Conservation (phyloP, 208 protist genomes). For the Crithidia expoeki region DNA sequence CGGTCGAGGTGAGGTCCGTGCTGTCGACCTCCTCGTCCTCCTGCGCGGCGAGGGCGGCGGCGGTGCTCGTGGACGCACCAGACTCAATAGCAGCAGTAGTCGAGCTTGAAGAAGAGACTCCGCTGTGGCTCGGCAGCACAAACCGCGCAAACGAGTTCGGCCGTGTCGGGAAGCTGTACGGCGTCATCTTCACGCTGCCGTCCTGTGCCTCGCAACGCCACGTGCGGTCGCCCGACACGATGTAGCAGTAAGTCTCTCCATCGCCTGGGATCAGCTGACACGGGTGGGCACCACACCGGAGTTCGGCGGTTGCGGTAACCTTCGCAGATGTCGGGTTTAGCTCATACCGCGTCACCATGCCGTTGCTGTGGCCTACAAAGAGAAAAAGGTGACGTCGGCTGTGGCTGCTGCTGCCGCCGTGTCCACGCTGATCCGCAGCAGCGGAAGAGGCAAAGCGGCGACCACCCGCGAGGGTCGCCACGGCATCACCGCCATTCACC, state of each 20-base stretch:
- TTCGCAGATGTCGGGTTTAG: constrained; percentile 64
- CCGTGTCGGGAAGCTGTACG: constrained; percentile 68
- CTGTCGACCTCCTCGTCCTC: constrained; percentile 21
- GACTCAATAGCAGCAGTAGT: neutral
- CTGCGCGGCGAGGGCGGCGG: constrained; percentile 11
- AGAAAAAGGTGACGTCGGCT: constrained; percentile 55
- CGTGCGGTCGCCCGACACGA: constrained; percentile 59
- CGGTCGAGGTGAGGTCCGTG: constrained; percentile 1
- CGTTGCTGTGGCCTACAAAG: constrained; percentile 77
- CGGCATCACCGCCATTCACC: constrained; percentile 9
- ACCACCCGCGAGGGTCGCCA: constrained; percentile 13
- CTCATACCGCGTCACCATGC: constrained; percentile 69
- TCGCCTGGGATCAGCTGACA: constrained; percentile 78
- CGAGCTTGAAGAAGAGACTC: neutral
- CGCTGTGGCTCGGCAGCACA: constrained; percentile 40
- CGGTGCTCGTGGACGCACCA: no score
- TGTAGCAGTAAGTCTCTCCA: constrained; percentile 74
- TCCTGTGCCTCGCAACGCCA: constrained; percentile 77
- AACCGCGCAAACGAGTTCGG: constrained; percentile 70
- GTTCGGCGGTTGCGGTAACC: constrained; percentile 47
- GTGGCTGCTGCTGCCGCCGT: constrained; percentile 6
- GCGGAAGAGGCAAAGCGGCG: constrained; percentile 1
- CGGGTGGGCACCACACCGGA: constrained; percentile 59
- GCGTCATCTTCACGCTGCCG: constrained; percentile 62
- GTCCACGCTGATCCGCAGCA: no score